Evolutionary conservation across 2,329 filamentous ascomycete species (phyloP), one percentile per base, ranked within the genome.

Genomic region (Colletotrichum viniferum): DNA sequence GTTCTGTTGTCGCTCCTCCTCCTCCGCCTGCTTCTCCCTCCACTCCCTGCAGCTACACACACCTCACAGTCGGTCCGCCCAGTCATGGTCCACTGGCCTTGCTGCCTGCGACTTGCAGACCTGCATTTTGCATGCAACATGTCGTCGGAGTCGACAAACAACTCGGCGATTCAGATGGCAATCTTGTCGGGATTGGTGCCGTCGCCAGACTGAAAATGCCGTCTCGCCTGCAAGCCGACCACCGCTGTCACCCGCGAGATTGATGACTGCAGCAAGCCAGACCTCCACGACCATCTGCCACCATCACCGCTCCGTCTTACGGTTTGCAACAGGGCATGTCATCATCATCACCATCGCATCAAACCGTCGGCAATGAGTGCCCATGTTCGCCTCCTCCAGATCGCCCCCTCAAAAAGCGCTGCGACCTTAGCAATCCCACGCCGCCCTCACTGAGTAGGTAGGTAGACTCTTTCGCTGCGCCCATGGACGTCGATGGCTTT

Each of bases 301-400:
- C 32, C 65, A 48, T 71, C 48, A 52, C 67, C 48, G 32, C 21
- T 21, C 13, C 30, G 32, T 65, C n/a, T 34, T 43, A 16, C 55
- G 14, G 68, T 38, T 36, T 72, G 62, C 38, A 71, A 55, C 30
- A 71, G 58, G 68, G 55, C 55, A 74, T 71, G 68, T 72, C 72
- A 74, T 74, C 73, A 62, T 67, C 60, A 30, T 32, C 24, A 61
- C 10, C 43, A 48, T 48, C n/a, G 43, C 43, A 48, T 48, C 43
- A n/a, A 48, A 48, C 21, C 43, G 43, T 48, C 43, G 62, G 43
- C 62, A 67, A 62, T 71, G 61, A 24, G n/a, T 21, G 55, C 24
- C 32, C 58, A 61, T 69, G 52, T 34, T 34, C 21, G 30, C 58
- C 28, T n/a, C 36, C 48, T 28, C n/a, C 43, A 52, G n/a, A 13